Base-by-base conservation (phyloP, 176 grass and related monocot species). In the Eragrostis curvula region DNA sequence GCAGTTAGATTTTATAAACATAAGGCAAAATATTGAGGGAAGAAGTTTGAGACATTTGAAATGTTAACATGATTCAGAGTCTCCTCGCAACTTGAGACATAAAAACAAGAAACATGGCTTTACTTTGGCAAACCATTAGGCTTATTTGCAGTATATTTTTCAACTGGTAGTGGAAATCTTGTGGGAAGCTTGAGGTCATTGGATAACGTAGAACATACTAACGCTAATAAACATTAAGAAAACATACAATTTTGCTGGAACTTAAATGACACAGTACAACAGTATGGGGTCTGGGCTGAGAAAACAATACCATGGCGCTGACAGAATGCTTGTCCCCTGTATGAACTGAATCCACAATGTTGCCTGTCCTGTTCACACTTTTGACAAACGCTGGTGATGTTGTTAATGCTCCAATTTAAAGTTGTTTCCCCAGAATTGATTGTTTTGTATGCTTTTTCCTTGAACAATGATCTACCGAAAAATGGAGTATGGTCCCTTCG, bases 321-420 rank as follows among this genome's bases (percentile, higher is more conserved):
- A 57, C 93, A 96, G 67, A 86, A 84, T 63, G 85, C 23, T 79
- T 80, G 70, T 66, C 55, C 66, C 5, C 27, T 69, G 15, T 43
- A 42, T 16, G 27, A 40, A 40, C 73, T 80, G 39, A 86, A 84
- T n/a, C 70, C 81, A 86, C 93, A 92, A 23, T 9, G 36, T 39
- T 12, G 74, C 39, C 75, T 74, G 40, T 50, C 21, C 3, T 17
- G 0, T 47, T 92, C 78, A 17, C 90, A 96, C 12, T 0, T 2
- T 75, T 56, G 40, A 68, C 87, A 92, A 14, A 9, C 0, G 13
- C 8, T 14, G 1, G 58, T 87, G 12, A 93, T 64, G 57, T 82
- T 32, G 73, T 13, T 78, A 3, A 63, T 46, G 24, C 23, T 0
- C 86, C 90, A 90, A 36, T 0, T 8, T 12, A 91, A 42, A 15